These are phyloP conservation scores for Ophiostoma montium DNA, from an alignment of 2,329 filamentous ascomycete genomes.

Conservation along the genomic window DNA sequence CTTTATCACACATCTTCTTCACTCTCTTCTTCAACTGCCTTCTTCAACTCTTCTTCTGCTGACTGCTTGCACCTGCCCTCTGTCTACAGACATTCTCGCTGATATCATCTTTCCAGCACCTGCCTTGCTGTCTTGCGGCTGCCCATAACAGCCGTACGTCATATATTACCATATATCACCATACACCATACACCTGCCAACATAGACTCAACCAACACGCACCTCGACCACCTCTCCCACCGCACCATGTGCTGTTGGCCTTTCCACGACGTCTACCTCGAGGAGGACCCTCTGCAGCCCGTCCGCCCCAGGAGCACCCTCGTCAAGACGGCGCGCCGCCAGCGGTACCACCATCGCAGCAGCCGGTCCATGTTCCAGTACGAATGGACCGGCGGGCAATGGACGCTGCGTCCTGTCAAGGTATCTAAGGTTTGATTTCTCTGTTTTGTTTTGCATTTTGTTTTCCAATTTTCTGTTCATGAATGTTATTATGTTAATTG, in stretches of 20 bases:
- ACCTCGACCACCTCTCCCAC: too few relatives aligned
- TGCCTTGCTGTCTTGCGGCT: too few relatives aligned
- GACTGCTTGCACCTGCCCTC: too few relatives aligned
- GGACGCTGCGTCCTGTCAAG: slow-evolving; percentile 22
- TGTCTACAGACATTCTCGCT: too few relatives aligned
- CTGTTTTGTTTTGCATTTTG: neutral
- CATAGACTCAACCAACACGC: neutral
- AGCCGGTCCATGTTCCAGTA: slow-evolving; percentile 21
- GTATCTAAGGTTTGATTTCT: slow-evolving; percentile 18
- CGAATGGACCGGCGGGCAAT: slow-evolving; percentile 26
- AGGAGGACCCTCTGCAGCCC: slow-evolving; percentile 14
- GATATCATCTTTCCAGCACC: too few relatives aligned
- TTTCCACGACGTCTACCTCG: slow-evolving; percentile 14
- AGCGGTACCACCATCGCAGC: neutral
- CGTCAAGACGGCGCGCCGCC: slow-evolving; percentile 5
- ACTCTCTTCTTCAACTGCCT: too few relatives aligned
- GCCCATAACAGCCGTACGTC: too few relatives aligned
- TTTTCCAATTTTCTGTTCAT: too few relatives aligned
- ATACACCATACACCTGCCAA: neutral
- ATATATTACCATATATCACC: too few relatives aligned
- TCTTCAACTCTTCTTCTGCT: too few relatives aligned
- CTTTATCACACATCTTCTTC: too few relatives aligned
- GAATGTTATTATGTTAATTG: neutral
- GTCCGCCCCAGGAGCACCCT: neutral
- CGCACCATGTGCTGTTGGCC: slow-evolving; percentile 40